Evolutionary conservation across 441 rosid genomes (phyloP), one percentile per base, ranked within the genome.

Genomic region (Brassica balearica): DNA sequence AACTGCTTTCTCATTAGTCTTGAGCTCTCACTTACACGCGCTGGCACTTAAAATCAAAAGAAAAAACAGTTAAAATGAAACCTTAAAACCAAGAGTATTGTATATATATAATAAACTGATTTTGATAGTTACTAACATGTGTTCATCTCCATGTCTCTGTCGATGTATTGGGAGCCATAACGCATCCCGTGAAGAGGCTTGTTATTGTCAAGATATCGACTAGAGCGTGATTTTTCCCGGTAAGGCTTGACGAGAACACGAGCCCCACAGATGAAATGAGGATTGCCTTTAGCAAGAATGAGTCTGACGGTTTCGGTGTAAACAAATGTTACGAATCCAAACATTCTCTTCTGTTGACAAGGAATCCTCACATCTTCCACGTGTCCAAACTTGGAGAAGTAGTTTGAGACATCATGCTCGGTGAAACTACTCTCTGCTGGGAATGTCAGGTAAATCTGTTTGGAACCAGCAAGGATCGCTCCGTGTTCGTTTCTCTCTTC

Each of bases 361-460:
- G 98, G 99, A 69, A 96, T 94, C 88, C 97, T 85, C 46, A 92
- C 98, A 77, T 96, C 99, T 79, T 94, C 94, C 69, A 94, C 99
- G 1, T 85, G 92, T 59, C 99, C 99, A 6, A 90, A 91, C 77
- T 86, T 88, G 81, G 85, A 89, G 84, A 96, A 96, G 84, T 92
- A 91, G 79, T 83, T 84, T 51, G 97, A 90, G 41, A 94, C 98
- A 64, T 96, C 99, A 66, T 86, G 88, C 80, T 92, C 99, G 0
- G 95, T 84, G 65, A 96, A 96, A 34, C 87, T 85, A 84, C 98
- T 93, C 80, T 95, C 97, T 23, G 95, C 97, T 0, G 97, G 99
- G 74, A 95, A 95, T 19, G 98, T 96, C 11, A 94, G 87, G 85
- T 96, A 96, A 36, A 96, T 96, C 87, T 91, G 98, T 38, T 88